A percentile compares a stretch with the other conserved stretches of the same genome.
These are phyloP conservation scores for Malassezia pachydermatis DNA, from an alignment of 1,284 basidiomycete species.

Conservation along the genomic window DNA sequence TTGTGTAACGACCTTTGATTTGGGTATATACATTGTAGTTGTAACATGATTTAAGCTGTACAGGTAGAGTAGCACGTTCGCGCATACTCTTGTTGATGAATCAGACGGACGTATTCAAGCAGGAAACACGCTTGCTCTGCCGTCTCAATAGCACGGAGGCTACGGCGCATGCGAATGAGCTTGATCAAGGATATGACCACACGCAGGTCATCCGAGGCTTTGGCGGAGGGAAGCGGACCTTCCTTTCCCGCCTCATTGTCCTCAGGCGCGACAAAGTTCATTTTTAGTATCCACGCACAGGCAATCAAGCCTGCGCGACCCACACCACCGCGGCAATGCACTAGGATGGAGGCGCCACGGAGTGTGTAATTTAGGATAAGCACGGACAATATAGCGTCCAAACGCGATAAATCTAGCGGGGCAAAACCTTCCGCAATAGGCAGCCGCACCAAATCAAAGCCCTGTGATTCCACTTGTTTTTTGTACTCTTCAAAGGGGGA, in stretches of 20 bases:
- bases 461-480: slow-evolving; percentile 56
- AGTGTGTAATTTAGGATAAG: slow-evolving; percentile 68
- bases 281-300: slow-evolving; percentile 82
- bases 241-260: neutral
- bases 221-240: neutral
- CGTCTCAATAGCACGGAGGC: slow-evolving; percentile 45
- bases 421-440: slow-evolving; percentile 86
- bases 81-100: slow-evolving; percentile 28
- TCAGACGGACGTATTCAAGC: slow-evolving; percentile 28
- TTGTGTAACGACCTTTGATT: too few relatives aligned
- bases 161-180: slow-evolving; percentile 33
- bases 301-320: slow-evolving; percentile 87
- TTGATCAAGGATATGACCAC: slow-evolving; percentile 25
- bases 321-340: slow-evolving; percentile 88
- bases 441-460: slow-evolving; percentile 64
- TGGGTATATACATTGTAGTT: too few relatives aligned
- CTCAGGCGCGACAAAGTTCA: slow-evolving; percentile 58
- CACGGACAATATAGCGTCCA: slow-evolving; percentile 63
- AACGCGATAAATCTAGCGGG: slow-evolving; percentile 67
- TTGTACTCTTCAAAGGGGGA: slow-evolving; percentile 71
- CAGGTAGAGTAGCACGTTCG: slow-evolving; percentile 3
- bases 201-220: neutral
- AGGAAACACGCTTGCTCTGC: slow-evolving; percentile 44
- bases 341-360: slow-evolving; percentile 63
- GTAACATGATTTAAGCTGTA: too few relatives aligned